Percentiles rank a stretch among this genome's conserved stretches.
Conservation (phyloP, 768 basidiomycete genomes). For the Termitomyces sp. region DNA sequence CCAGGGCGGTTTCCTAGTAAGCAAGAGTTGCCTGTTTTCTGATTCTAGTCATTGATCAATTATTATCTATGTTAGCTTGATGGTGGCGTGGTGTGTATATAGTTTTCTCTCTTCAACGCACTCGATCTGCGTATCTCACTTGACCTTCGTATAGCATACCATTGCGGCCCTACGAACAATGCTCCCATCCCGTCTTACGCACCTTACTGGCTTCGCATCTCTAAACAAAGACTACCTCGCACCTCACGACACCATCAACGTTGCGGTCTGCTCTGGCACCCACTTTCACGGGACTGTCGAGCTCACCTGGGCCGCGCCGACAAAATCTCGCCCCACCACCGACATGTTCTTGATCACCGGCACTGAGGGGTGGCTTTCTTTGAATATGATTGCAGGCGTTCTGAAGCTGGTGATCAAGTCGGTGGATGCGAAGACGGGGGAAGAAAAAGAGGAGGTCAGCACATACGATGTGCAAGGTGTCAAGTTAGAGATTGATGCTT, state of each 20-base stretch:
- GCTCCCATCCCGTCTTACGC: conserved; percentile 45
- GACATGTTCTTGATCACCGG: conserved; percentile 53
- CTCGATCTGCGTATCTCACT: conserved; percentile 2
- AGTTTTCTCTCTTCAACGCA: not conserved
- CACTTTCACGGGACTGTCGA: conserved; percentile 53
- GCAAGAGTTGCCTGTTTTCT: conserved; percentile 18
- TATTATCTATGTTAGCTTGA: conserved; percentile 46
- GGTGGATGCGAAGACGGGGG: conserved; percentile 31
- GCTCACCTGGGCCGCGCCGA: conserved; percentile 58
- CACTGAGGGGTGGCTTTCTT: conserved; percentile 53
- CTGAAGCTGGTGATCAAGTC: conserved; percentile 36
- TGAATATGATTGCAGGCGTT: conserved; percentile 27
- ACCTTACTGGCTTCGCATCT: conserved; percentile 59
- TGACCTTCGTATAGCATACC: conserved; percentile 44
- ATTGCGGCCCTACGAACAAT: conserved; percentile 57
- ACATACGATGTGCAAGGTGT: conserved; percentile 49
- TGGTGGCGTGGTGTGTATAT: conserved; percentile 59
- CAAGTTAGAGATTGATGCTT: conserved; percentile 48
- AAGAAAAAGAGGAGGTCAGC: conserved; percentile 44
- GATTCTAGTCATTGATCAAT: not conserved
- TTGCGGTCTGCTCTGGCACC: conserved; percentile 44
- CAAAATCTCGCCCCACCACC: conserved; percentile 27
- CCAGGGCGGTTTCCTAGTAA: conserved; percentile 78
- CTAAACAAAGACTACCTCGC: conserved; percentile 66
- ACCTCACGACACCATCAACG: conserved; percentile 76